phyloP scores from a whole-genome alignment of 2,329 filamentous ascomycete genomes.

The Gaeumannomyces tritici region DNA sequence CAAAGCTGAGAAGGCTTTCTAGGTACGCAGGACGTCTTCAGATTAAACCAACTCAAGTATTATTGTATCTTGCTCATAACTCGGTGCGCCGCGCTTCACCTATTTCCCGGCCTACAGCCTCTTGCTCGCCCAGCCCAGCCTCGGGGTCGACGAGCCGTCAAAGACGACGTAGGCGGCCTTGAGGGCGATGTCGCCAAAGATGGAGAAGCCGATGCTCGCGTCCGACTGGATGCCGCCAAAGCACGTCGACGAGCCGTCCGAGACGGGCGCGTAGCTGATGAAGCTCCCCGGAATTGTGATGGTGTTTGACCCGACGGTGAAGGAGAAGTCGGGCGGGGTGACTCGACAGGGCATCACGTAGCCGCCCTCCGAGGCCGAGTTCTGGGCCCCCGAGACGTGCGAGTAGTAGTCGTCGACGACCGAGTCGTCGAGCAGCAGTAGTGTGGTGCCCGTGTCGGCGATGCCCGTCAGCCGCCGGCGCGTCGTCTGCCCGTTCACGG shows the following conservation, averaged over 20 bases:
- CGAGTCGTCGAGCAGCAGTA: conserved; percentile 38
- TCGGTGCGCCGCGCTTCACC: no score
- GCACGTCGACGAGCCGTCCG: conserved; percentile 8
- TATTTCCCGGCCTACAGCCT: no score
- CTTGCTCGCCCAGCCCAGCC: conserved; percentile 15
- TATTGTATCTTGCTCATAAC: no score
- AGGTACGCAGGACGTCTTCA: no score
- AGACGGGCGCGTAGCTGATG: conserved; percentile 38
- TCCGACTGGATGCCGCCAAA: conserved; percentile 11
- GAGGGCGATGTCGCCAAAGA: conserved; percentile 16
- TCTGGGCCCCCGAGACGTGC: conserved; percentile 31
- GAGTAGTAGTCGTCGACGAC: conserved; percentile 42
- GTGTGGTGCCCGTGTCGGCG: conserved; percentile 50
- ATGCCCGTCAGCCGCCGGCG: conserved; percentile 31
- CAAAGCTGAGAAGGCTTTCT: no score
- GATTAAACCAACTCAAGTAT: no score
- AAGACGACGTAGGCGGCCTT: conserved; percentile 18
- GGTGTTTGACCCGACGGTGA: conserved; percentile 33
- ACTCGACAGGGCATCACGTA: conserved; percentile 41
- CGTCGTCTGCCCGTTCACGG: conserved; percentile 14
- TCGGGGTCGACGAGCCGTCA: conserved; percentile 11
- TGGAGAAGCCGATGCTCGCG: conserved; percentile 13
- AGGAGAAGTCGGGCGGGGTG: conserved; percentile 36
- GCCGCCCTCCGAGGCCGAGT: conserved; percentile 29
- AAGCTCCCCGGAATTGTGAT: conserved; percentile 39